phyloP scores from a whole-genome alignment of 108 stramenopile species.

The Nitzschia palea region DNA sequence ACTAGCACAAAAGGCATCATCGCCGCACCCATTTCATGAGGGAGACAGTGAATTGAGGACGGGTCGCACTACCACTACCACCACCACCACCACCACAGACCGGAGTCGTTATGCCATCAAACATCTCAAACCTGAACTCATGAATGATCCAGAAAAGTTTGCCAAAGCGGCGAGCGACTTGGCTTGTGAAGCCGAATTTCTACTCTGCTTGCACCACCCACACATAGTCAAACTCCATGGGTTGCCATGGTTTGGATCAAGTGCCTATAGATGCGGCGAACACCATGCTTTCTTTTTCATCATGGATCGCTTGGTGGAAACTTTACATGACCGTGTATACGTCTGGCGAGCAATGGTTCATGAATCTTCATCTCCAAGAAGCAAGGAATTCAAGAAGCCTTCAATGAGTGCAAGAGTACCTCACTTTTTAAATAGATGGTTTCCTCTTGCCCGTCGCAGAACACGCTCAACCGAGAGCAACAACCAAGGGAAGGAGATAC shows the following conservation, averaged over 20 bases:
- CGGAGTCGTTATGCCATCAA: conserved; percentile 6
- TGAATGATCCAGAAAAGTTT: conserved; percentile 4
- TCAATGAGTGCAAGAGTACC: no score
- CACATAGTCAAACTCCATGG: conserved; percentile 28
- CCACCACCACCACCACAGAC: no score
- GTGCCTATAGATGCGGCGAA: background rate
- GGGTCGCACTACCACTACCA: no score
- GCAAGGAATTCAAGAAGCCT: no score
- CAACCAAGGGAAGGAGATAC: no score
- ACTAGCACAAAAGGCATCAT: background rate
- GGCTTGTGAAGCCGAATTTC: conserved; percentile 17
- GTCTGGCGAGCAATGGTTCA: no score
- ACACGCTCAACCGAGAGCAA: no score
- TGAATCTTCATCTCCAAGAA: no score
- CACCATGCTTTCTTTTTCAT: conserved; percentile 49
- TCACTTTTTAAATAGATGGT: no score
- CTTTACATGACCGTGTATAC: conserved; percentile 37
- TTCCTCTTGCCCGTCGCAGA: no score
- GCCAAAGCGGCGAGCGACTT: conserved; percentile 16
- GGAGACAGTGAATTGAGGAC: background rate
- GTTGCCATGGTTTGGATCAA: background rate
- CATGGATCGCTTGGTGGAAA: conserved; percentile 48
- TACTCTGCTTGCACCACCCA: conserved; percentile 21
- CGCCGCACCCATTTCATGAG: background rate
- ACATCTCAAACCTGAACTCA: background rate